phyloP scores from a whole-genome alignment of 768 basidiomycete species.

The Auricularia cornea region DNA sequence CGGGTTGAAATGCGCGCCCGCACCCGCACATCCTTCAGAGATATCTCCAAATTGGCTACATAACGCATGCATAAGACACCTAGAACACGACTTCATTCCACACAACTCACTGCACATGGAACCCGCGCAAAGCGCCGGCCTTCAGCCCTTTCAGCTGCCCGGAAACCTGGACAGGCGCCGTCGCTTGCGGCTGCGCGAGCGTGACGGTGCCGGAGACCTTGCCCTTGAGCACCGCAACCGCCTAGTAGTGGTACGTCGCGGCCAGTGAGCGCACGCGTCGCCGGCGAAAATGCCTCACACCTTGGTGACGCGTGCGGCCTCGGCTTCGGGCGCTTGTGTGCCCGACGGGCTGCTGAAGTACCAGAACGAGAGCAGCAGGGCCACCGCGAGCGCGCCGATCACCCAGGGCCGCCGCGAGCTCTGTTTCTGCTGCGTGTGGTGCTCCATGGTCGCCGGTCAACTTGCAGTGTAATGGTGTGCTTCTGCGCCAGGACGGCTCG shows the following conservation, averaged over 20 bases:
- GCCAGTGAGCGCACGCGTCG: background rate
- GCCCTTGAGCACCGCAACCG: constrained; percentile 53
- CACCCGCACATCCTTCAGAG: constrained; percentile 53
- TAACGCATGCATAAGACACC: too few relatives aligned
- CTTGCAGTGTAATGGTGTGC: too few relatives aligned
- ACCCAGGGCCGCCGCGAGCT: background rate
- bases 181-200: constrained; percentile 47
- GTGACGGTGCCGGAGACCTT: constrained; percentile 54
- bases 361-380: background rate
- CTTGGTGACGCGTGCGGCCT: background rate
- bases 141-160: constrained; percentile 56
- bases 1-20: constrained; percentile 76
- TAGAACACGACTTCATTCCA: background rate
- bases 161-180: constrained; percentile 49
- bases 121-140: constrained; percentile 52
- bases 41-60: constrained; percentile 50
- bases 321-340: background rate
- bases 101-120: constrained; percentile 62
- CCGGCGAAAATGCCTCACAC: background rate
- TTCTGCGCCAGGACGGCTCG: too few relatives aligned
- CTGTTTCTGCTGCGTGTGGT: background rate
- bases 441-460: background rate
- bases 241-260: constrained; percentile 36
- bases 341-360: background rate
- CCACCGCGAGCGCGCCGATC: background rate